These are phyloP conservation scores for Leccinum pallidistipes DNA, from an alignment of 1,284 basidiomycete species.

Conservation along the genomic window DNA sequence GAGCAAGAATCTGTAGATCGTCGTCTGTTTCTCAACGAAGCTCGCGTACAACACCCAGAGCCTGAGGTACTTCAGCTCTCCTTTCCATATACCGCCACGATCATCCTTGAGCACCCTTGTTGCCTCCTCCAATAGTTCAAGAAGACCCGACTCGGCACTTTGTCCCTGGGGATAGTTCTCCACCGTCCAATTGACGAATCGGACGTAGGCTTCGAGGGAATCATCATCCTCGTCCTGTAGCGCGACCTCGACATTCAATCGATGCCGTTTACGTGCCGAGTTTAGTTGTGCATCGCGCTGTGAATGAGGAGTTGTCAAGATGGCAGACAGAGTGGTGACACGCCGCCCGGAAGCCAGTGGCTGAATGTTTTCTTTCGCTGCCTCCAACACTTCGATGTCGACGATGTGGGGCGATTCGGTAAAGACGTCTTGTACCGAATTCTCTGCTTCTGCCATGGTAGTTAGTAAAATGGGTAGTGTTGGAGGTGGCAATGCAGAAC, in stretches of 20 bases:
- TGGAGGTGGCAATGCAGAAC: slow-evolving; percentile 4
- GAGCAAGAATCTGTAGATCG: slow-evolving; percentile 85
- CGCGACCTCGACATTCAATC: slow-evolving; percentile 53
- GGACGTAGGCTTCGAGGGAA: slow-evolving; percentile 58
- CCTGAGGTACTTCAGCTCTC: slow-evolving; percentile 86
- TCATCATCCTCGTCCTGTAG: slow-evolving; percentile 55
- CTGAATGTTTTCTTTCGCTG: slow-evolving; percentile 81
- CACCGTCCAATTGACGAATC: slow-evolving; percentile 69
- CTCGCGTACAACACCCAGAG: slow-evolving; percentile 91
- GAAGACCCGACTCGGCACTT: slow-evolving; percentile 71
- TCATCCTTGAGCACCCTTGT: slow-evolving; percentile 75
- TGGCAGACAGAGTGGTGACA: slow-evolving; percentile 69
- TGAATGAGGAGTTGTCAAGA: slow-evolving; percentile 71
- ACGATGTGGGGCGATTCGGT: slow-evolving; percentile 43
- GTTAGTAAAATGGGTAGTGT: background rate
- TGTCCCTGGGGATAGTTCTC: slow-evolving; percentile 68
- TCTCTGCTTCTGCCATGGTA: slow-evolving; percentile 21
- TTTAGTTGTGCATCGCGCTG: slow-evolving; percentile 68
- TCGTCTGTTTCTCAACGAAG: slow-evolving; percentile 70
- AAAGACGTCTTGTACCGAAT: slow-evolving; percentile 29
- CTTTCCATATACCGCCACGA: slow-evolving; percentile 59
- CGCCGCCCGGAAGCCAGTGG: slow-evolving; percentile 71
- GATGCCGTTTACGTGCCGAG: slow-evolving; percentile 57
- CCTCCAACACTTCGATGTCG: slow-evolving; percentile 78
- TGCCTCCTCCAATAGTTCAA: slow-evolving; percentile 81